Percentiles rank a stretch among this genome's conserved stretches.
Conservation (phyloP, 352 stramenopile species). For the Phytophthora nicotianae region DNA sequence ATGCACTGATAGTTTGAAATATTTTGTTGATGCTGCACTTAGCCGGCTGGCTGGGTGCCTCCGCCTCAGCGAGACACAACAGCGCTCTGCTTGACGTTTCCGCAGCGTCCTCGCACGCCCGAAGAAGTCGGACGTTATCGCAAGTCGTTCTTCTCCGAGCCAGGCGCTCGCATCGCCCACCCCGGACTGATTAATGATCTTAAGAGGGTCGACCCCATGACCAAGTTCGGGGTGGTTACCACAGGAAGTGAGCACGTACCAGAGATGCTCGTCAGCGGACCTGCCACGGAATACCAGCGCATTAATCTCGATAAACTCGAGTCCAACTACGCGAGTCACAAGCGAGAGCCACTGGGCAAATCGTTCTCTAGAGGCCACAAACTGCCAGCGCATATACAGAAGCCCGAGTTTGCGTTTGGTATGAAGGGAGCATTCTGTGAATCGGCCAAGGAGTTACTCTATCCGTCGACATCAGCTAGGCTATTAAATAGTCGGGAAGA, state of each 20-base stretch:
- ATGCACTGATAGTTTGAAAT: background rate
- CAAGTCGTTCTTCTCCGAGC: slow-evolving; percentile 87
- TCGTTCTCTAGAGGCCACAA: slow-evolving; percentile 71
- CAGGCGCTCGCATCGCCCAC: slow-evolving; percentile 74
- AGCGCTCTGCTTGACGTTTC: slow-evolving; percentile 60
- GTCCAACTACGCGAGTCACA: slow-evolving; percentile 78
- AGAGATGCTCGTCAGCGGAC: slow-evolving; percentile 57
- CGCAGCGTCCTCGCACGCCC: slow-evolving; percentile 63
- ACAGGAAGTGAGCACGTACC: slow-evolving; percentile 71
- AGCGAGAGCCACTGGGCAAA: slow-evolving; percentile 80
- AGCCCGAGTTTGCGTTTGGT: slow-evolving; percentile 67
- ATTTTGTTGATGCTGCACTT: background rate
- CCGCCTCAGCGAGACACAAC: slow-evolving; percentile 51
- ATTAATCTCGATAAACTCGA: slow-evolving; percentile 76
- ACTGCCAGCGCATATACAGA: slow-evolving; percentile 59
- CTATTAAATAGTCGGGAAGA: slow-evolving; percentile 64
- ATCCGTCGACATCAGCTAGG: slow-evolving; percentile 47
- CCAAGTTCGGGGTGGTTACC: slow-evolving; percentile 72
- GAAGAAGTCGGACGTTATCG: slow-evolving; percentile 77
- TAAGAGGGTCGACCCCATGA: slow-evolving; percentile 60
- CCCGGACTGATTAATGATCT: slow-evolving; percentile 82
- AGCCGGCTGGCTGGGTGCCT: slow-evolving; percentile 54
- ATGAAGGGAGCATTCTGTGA: slow-evolving; percentile 74
- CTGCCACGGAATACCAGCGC: slow-evolving; percentile 64
- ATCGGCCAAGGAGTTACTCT: slow-evolving; percentile 86